Evolutionary conservation across 257 asterid genomes (phyloP).

Genomic region (Fraxinus excelsior): DNA sequence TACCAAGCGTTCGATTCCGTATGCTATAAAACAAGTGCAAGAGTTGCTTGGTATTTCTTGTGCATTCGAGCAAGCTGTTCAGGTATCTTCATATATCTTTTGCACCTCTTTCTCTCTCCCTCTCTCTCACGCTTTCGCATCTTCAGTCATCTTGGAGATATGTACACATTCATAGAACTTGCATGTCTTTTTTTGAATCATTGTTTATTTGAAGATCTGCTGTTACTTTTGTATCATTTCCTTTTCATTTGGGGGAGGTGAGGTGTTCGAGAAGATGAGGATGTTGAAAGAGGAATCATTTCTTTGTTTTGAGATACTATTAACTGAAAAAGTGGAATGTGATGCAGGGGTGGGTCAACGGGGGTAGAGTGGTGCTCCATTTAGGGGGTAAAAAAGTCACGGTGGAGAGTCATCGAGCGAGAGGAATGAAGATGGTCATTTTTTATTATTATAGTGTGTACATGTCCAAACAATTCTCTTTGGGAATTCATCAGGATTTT

Average conservation of each 20-base stretch:
- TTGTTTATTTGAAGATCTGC: background rate
- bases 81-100: constrained; percentile 52
- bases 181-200: background rate
- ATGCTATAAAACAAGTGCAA: constrained; percentile 87
- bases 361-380: background rate
- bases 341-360: background rate
- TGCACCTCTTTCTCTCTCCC: background rate
- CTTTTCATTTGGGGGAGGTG: background rate
- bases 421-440: background rate
- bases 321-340: background rate
- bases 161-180: background rate
- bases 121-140: too few relatives aligned
- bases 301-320: background rate
- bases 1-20: constrained; percentile 72
- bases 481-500: background rate
- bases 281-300: background rate
- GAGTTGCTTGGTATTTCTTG: constrained; percentile 96
- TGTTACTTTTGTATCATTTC: background rate
- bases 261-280: background rate
- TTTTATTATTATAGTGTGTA: background rate
- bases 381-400: background rate
- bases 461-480: background rate
- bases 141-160: background rate
- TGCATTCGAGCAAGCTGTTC: constrained; percentile 98
- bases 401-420: background rate